A percentile compares a stretch with the other conserved stretches of the same genome.
phyloP scores from a whole-genome alignment of 306 rosid species.

The Erythrophleum fordii region DNA sequence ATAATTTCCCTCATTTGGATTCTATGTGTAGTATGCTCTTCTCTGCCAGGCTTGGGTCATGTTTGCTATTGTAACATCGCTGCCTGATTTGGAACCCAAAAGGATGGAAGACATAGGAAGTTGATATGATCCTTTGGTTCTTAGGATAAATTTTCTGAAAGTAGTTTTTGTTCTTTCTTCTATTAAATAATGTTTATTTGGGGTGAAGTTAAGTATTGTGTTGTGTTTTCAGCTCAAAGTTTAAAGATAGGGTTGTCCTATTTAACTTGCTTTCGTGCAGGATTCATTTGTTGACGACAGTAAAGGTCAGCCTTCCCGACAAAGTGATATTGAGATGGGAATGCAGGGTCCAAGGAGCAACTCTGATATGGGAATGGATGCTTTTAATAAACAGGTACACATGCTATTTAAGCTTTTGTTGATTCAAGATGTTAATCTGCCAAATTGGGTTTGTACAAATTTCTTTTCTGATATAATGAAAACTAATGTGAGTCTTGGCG shows the following conservation, averaged over 20 bases:
- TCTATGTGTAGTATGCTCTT: constrained; percentile 13
- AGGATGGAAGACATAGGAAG: background rate
- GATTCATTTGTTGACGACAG: constrained; percentile 78
- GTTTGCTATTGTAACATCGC: constrained; percentile 8
- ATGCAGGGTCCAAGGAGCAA: constrained; percentile 45
- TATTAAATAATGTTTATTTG: constrained; percentile 28
- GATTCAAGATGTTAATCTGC: background rate
- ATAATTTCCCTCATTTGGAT: constrained; percentile 31
- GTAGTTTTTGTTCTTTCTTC: constrained; percentile 12
- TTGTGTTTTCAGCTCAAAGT: constrained; percentile 30
- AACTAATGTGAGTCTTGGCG: background rate
- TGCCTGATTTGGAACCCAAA: constrained; percentile 1
- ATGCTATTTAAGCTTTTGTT: background rate
- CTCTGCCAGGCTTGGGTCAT: background rate
- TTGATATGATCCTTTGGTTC: background rate
- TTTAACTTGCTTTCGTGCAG: constrained; percentile 46
- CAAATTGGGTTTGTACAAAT: background rate
- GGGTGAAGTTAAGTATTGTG: constrained; percentile 5
- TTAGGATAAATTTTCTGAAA: constrained; percentile 20
- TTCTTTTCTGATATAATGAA: background rate
- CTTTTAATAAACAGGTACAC: constrained; percentile 70
- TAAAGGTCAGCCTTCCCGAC: constrained; percentile 69
- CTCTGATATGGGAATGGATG: constrained; percentile 57
- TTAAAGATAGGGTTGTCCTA: constrained; percentile 18
- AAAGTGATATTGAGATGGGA: constrained; percentile 88